Conservation (phyloP, 2,329 filamentous ascomycete species). For the Fonsecaea multimorphosa region DNA sequence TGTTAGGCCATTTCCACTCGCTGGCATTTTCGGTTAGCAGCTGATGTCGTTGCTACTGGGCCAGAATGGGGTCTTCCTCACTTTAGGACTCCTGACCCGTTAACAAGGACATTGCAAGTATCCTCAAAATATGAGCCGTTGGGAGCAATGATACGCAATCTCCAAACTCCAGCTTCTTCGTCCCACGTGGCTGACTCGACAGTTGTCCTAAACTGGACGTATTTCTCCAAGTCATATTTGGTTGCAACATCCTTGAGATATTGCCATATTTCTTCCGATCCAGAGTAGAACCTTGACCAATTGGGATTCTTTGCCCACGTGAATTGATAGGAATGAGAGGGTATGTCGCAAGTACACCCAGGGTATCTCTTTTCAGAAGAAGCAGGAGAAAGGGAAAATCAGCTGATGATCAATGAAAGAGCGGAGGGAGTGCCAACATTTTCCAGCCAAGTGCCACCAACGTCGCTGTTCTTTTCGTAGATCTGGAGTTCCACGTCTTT, state of each 20-base stretch:
- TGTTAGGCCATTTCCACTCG: constrained; percentile 59
- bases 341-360: constrained; percentile 44
- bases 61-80: constrained; percentile 4
- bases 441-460: constrained; percentile 45
- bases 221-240: constrained; percentile 40
- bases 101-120: constrained; percentile 46
- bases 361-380: too few relatives aligned
- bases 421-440: too few relatives aligned
- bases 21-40: neutral
- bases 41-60: neutral
- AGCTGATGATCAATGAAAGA: too few relatives aligned
- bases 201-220: constrained; percentile 39
- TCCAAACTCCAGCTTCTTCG: constrained; percentile 31
- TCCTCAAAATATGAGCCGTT: constrained; percentile 31
- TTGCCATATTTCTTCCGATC: constrained; percentile 40
- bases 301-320: constrained; percentile 54
- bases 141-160: constrained; percentile 17
- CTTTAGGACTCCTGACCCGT: constrained; percentile 50
- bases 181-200: constrained; percentile 38
- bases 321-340: constrained; percentile 63
- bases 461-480: constrained; percentile 41
- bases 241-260: constrained; percentile 42
- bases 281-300: constrained; percentile 40
- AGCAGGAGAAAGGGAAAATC: too few relatives aligned
- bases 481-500: constrained; percentile 39